These are phyloP conservation scores for Elaeagnus macrophylla DNA, from an alignment of 306 rosid species.

Conservation along the genomic window DNA sequence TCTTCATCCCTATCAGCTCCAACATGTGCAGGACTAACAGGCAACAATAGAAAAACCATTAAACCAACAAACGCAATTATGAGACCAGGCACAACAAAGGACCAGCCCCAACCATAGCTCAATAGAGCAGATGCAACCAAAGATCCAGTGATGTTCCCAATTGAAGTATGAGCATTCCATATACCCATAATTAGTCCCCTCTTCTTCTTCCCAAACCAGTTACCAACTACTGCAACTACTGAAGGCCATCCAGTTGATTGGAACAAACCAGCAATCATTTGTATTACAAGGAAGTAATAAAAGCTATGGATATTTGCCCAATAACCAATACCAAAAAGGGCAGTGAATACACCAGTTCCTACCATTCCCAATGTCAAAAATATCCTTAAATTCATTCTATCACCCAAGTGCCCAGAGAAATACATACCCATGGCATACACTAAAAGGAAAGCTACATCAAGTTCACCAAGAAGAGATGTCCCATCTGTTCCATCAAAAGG, in stretches of 20 bases:
- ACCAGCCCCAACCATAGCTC: conserved; percentile 97
- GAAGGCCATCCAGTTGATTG: conserved; percentile 99
- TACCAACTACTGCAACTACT: conserved; percentile 86
- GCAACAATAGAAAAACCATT: conserved; percentile 56
- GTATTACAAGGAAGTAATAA: conserved; percentile 54
- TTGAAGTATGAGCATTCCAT: conserved; percentile 97
- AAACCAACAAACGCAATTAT: conserved; percentile 52
- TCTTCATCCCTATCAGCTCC: conserved; percentile 42
- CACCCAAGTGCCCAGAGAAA: conserved; percentile 93
- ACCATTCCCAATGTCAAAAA: conserved; percentile 84
- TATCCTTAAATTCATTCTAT: conserved; percentile 64
- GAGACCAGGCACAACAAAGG: conserved; percentile 74
- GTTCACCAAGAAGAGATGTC: conserved; percentile 72
- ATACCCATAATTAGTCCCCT: conserved; percentile 97
- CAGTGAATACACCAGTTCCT: conserved; percentile 84
- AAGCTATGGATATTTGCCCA: conserved; percentile 72
- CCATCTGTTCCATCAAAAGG: conserved; percentile 79
- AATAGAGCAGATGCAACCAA: conserved; percentile 76
- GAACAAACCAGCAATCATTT: conserved; percentile 87
- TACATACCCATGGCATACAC: conserved; percentile 89
- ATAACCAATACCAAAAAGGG: conserved; percentile 69
- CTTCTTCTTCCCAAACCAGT: conserved; percentile 95
- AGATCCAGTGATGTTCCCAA: conserved; percentile 91
- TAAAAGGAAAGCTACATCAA: conserved; percentile 87
- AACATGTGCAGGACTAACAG: conserved; percentile 60